Conservation (phyloP, 805 yeast species). For the Yamadazyma endophytica region DNA sequence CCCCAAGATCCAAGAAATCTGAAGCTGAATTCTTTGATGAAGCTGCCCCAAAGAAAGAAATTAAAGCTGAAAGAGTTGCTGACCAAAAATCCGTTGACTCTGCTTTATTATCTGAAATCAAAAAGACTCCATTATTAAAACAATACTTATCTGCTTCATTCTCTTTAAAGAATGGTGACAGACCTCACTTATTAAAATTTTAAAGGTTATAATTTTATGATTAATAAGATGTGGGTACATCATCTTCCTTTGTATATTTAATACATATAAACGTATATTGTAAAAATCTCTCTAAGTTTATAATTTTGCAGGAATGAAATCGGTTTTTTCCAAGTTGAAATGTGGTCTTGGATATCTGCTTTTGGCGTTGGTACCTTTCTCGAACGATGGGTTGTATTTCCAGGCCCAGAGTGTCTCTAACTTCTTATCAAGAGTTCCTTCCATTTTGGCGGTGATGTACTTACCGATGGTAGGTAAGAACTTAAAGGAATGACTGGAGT, state of each 20-base stretch:
- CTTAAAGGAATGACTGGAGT: slow-evolving; percentile 47
- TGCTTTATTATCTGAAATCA: slow-evolving; percentile 87
- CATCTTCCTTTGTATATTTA: slow-evolving; percentile 28
- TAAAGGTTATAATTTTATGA: slow-evolving; percentile 37
- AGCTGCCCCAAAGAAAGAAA: slow-evolving; percentile 72
- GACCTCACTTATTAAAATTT: slow-evolving; percentile 96
- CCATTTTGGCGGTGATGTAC: slow-evolving; percentile 31
- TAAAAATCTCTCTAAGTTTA: too few relatives aligned
- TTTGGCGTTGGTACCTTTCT: slow-evolving; percentile 7
- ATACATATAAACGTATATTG: slow-evolving; percentile 15
- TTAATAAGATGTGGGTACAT: slow-evolving; percentile 9
- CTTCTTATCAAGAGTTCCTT: slow-evolving; percentile 19
- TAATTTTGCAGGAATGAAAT: too few relatives aligned
- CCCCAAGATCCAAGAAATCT: slow-evolving; percentile 75
- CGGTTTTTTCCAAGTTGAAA: slow-evolving; percentile 5
- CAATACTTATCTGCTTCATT: slow-evolving; percentile 94
- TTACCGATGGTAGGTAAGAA: slow-evolving; percentile 44
- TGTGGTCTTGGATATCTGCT: slow-evolving; percentile 12
- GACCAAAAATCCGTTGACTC: slow-evolving; percentile 96
- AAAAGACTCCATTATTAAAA: slow-evolving; percentile 95
- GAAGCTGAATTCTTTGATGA: slow-evolving; percentile 90
- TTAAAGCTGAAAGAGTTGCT: slow-evolving; percentile 89
- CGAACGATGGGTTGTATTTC: slow-evolving; percentile 12
- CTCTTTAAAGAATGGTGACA: slow-evolving; percentile 98
- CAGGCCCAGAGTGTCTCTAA: slow-evolving; percentile 17